These are phyloP conservation scores for Cryphonectria nitschkei DNA, from an alignment of 2,329 filamentous ascomycete species.

Conservation along the genomic window DNA sequence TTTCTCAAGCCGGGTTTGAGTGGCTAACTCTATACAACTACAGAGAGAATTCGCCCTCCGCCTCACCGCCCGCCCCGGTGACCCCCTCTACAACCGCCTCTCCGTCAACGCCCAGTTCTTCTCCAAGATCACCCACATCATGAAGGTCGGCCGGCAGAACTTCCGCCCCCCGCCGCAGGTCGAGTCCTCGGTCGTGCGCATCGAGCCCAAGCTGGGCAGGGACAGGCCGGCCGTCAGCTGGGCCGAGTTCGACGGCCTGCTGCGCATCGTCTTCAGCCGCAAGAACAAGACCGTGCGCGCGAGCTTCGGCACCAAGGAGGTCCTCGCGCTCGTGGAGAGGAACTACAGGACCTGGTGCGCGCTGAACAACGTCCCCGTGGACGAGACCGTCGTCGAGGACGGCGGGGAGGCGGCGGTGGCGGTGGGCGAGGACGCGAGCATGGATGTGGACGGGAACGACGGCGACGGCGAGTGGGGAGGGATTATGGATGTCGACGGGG, in stretches of 20 bases:
- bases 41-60: conserved; percentile 93
- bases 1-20: neutral
- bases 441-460: conserved; percentile 38
- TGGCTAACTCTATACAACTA: conserved; percentile 58
- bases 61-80: conserved; percentile 83
- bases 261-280: conserved; percentile 78
- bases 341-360: conserved; percentile 93
- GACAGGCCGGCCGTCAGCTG: conserved; percentile 85
- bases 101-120: conserved; percentile 94
- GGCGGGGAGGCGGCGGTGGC: conserved; percentile 48
- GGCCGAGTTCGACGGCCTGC: conserved; percentile 91
- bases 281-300: conserved; percentile 91
- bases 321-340: conserved; percentile 79
- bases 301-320: conserved; percentile 78
- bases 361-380: conserved; percentile 78
- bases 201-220: conserved; percentile 80
- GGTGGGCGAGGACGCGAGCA: conserved; percentile 45
- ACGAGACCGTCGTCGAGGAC: conserved; percentile 63
- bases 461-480: conserved; percentile 55
- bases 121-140: conserved; percentile 68
- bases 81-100: conserved; percentile 87
- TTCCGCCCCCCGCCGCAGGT: conserved; percentile 95
- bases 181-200: conserved; percentile 86
- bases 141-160: conserved; percentile 96
- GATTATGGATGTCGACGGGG: conserved; percentile 52